These are phyloP conservation scores for Eucalyptus camaldulensis DNA, from an alignment of 345 rosid species.

Conservation along the genomic window DNA sequence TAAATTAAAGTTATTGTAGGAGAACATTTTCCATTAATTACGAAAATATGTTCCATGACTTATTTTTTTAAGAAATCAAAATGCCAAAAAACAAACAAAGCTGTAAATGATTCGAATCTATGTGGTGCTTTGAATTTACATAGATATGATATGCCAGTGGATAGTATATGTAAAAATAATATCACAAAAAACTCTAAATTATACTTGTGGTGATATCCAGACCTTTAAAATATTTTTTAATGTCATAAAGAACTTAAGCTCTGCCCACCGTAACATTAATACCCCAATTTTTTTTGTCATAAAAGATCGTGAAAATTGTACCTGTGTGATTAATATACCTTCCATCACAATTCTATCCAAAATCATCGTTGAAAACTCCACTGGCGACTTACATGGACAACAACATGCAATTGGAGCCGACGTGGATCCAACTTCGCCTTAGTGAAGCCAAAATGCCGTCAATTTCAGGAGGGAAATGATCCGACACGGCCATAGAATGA, in stretches of 20 bases:
- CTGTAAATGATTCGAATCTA: background rate
- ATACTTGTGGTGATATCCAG: no score
- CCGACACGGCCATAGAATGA: background rate
- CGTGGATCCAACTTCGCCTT: background rate
- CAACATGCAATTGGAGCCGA: background rate
- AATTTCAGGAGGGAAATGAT: background rate
- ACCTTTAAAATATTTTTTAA: background rate
- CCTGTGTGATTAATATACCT: background rate
- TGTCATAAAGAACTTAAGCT: background rate
- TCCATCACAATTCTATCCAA: background rate
- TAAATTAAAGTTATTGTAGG: no score
- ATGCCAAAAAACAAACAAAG: background rate
- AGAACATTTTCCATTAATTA: no score
- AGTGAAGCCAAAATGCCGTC: background rate
- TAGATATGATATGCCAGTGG: background rate
- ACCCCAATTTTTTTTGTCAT: background rate
- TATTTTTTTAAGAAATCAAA: no score
- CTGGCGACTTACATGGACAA: background rate
- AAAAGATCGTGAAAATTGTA: background rate
- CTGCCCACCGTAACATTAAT: background rate
- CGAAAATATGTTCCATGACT: accelerated
- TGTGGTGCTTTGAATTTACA: background rate
- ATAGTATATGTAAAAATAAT: background rate
- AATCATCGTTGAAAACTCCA: background rate
- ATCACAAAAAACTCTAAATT: background rate